Percentiles rank a stretch among this genome's conserved stretches.
Evolutionary conservation across 345 rosid genomes (phyloP).

Genomic region (Angophora floribunda): DNA sequence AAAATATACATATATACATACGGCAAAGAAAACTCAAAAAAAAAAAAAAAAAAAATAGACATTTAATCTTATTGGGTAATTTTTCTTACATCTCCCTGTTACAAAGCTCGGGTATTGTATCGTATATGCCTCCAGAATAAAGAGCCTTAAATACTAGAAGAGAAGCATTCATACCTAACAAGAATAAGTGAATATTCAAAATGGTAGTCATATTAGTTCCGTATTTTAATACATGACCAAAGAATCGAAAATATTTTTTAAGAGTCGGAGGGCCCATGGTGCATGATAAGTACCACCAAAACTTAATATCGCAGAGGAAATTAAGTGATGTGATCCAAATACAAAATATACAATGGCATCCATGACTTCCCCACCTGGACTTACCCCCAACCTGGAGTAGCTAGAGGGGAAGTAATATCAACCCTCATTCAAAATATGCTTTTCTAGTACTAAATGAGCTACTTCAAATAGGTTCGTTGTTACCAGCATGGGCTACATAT

Average conservation of each 20-base stretch:
- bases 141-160: neutral
- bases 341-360: neutral
- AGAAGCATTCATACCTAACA: neutral
- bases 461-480: neutral
- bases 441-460: neutral
- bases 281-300: neutral
- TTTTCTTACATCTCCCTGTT: neutral
- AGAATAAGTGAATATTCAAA: neutral
- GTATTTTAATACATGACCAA: neutral
- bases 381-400: neutral
- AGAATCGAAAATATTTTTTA: neutral
- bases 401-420: neutral
- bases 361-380: neutral
- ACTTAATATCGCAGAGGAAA: neutral
- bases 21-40: neutral
- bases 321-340: neutral
- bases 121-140: neutral
- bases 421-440: neutral
- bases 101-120: neutral
- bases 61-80: neutral
- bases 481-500: neutral
- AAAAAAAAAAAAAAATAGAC: neutral
- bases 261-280: neutral
- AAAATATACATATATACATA: neutral
- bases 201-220: neutral